phyloP scores from a whole-genome alignment of 257 asterid species.

The Nicotiana tabacum region DNA sequence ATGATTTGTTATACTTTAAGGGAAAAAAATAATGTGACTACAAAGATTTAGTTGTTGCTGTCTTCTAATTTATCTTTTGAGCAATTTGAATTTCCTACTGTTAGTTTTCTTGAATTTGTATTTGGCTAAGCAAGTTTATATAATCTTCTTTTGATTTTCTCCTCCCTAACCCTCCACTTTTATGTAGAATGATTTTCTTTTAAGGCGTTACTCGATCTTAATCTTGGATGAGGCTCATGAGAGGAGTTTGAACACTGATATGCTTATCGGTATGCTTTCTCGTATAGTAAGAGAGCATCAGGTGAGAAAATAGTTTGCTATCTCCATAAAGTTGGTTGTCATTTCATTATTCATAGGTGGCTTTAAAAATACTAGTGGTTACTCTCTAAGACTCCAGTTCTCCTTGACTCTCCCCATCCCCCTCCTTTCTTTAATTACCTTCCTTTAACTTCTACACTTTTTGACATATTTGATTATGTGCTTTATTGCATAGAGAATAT shows the following conservation, averaged over 20 bases:
- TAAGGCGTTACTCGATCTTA: conserved; percentile 76
- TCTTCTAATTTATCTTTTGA: background rate
- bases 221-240: conserved; percentile 98
- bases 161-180: background rate
- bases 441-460: background rate
- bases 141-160: background rate
- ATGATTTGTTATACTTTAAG: background rate
- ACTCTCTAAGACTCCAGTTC: background rate
- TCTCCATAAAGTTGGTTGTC: conserved; percentile 1
- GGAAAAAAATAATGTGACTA: background rate
- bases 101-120: background rate
- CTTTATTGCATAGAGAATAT: conserved; percentile 50
- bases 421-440: conserved; percentile 3
- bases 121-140: background rate
- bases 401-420: background rate
- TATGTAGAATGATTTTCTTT: conserved; percentile 69
- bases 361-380: background rate
- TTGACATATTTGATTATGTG: background rate
- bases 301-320: conserved; percentile 33
- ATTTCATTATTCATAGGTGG: background rate
- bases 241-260: conserved; percentile 96
- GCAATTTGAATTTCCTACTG: background rate
- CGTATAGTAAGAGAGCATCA: conserved; percentile 80
- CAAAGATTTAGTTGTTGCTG: conserved; percentile 1
- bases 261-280: conserved; percentile 98